Base-by-base conservation (phyloP, 345 rosid species). In the Eucalyptus erythrocorys region DNA sequence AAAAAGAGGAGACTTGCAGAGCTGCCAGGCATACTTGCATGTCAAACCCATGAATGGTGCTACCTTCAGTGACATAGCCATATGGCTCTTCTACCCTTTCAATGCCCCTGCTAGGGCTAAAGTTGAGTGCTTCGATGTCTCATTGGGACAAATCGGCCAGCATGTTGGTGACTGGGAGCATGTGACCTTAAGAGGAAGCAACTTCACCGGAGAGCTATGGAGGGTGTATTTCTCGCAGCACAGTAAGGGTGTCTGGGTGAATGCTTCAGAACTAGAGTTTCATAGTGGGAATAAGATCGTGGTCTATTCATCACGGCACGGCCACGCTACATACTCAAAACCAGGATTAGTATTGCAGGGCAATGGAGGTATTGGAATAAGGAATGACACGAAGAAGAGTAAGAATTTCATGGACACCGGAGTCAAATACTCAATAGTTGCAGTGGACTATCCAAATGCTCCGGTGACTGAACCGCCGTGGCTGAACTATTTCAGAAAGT, bases 141-240 rank as follows among this genome's bases (percentile, higher is more conserved):
- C 88, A 6, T 61, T 90, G 43, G 88, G 89, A 30, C 8, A 37
- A 81, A 86, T 90, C 7, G 89, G 89, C 32, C 89, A 90, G 42
- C 91, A 90, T 32, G 91, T 88, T 6, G 88, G 89, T 19, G 91
- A 90, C 84, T 90, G 91, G 89, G 91, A 90, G 88, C 91, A 90
- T 49, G 48, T 90, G 87, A 90, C 91, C 88, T 51, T 88, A 81
- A 88, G 91, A 76, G 45, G 88, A 50, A 90, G 89, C 87, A 90
- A 90, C 80, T 90, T 90, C 84, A 59, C 47, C 45, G 91, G 91
- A 48, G 90, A 90, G 88, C 91, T 88, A 26, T 55, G 64, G 84
- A 43, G 76, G 11, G 91, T 53, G 6, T 90, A 88, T 32, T 90
- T 90, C 88, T 88, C 89, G 0, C 43, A 88, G 79, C 89, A 88